phyloP scores from a whole-genome alignment of 768 basidiomycete genomes.

The Tricholoma hemisulphureum region DNA sequence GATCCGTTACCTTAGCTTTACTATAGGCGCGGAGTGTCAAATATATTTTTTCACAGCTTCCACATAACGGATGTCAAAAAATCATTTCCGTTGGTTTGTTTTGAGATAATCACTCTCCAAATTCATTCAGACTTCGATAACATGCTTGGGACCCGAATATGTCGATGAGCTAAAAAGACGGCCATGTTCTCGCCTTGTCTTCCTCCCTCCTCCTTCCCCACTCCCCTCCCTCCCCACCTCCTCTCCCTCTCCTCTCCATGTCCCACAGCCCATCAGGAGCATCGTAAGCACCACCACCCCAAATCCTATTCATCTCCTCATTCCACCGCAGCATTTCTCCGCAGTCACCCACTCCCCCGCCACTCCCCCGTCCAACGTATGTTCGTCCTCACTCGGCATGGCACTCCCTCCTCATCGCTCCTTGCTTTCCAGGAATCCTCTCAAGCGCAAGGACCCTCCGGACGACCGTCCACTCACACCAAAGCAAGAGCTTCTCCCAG shows the following conservation, averaged over 20 bases:
- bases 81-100: conserved; percentile 1
- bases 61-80: conserved; percentile 1
- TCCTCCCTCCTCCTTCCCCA: neutral
- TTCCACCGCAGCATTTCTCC: neutral
- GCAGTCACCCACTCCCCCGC: neutral
- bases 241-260: neutral
- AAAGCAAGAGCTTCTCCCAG: conserved; percentile 3
- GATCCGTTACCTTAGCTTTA: neutral
- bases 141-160: conserved; percentile 9
- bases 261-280: neutral
- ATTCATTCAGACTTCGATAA: neutral
- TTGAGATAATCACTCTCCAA: conserved; percentile 6
- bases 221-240: neutral
- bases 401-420: neutral
- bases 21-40: neutral
- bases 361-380: neutral
- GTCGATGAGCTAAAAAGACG: conserved; percentile 2
- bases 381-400: neutral
- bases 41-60: neutral
- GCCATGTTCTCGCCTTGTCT: neutral
- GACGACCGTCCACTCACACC: conserved; percentile 9
- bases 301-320: neutral
- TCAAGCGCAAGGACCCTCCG: conserved; percentile 29
- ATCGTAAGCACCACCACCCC: neutral
- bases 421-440: conserved; percentile 6